Percentiles rank a stretch among this genome's conserved stretches.
Evolutionary conservation across 108 stramenopile genomes (phyloP).

Genomic region (Pseudonitzschia pungens): DNA sequence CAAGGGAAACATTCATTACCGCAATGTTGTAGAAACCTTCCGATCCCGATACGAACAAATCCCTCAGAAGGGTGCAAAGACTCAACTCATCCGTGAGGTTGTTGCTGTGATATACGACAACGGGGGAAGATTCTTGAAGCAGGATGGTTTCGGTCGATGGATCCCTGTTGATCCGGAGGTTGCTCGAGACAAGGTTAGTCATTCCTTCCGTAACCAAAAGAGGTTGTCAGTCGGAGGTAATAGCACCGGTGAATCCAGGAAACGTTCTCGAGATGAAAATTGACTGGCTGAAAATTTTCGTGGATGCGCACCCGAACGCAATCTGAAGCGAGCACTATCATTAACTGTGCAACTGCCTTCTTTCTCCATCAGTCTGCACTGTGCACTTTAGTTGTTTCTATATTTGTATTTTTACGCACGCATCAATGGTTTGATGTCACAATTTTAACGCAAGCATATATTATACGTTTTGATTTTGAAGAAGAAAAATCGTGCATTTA

Average conservation of each 20-base stretch:
- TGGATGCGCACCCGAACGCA: too few relatives aligned
- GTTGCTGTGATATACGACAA: conserved; percentile 24
- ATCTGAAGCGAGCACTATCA: too few relatives aligned
- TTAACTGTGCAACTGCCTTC: too few relatives aligned
- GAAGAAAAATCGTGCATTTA: too few relatives aligned
- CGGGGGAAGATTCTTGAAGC: conserved; percentile 38
- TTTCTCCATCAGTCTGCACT: too few relatives aligned
- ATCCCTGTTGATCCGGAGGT: conserved; percentile 31
- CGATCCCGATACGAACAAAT: conserved; percentile 20
- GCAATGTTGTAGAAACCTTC: conserved; percentile 30
- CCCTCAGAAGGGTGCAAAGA: conserved; percentile 28
- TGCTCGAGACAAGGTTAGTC: conserved; percentile 34
- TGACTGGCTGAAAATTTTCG: neutral
- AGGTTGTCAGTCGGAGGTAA: conserved; percentile 3
- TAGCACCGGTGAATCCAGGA: neutral
- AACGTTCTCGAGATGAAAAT: conserved; percentile 7
- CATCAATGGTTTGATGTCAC: too few relatives aligned
- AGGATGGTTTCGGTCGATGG: conserved; percentile 30
- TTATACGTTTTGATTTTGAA: too few relatives aligned
- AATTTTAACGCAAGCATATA: too few relatives aligned
- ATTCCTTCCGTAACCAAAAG: conserved; percentile 38
- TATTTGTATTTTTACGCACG: too few relatives aligned
- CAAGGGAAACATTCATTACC: conserved; percentile 27
- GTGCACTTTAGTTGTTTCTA: too few relatives aligned
- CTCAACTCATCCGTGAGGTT: conserved; percentile 32